Base-by-base conservation (phyloP, 306 rosid species). In the Trifolium dubium region DNA sequence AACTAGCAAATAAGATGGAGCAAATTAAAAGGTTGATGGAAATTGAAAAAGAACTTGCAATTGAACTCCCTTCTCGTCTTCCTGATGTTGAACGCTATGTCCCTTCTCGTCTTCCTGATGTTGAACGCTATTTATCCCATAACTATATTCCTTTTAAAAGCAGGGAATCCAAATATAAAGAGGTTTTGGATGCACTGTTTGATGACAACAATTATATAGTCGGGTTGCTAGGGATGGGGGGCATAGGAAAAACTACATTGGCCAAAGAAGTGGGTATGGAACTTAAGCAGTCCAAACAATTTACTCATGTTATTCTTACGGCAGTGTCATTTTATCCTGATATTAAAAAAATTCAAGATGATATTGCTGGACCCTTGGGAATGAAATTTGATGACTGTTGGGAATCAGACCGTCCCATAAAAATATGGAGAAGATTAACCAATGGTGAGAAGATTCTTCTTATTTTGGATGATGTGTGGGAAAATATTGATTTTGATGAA, bases 381-480 rank as follows among this genome's bases (percentile, higher is more conserved):
- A 34, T 81, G 5, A 0, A 0, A 5, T 5, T n/a, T 0, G 2
- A 64, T 0, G 9, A 18, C 0, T 23, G 4, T 2, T 11, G 0
- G 2, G 73, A 69, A 10, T 34, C 3, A 0, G 74, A 64, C 3
- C 65, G 51, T 2, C 41, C 39, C 0, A 12, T 0, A 31, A 2
- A 0, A 3, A 8, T 80, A 3, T 31, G 72, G 67, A 7, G 1
- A 0, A 68, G 76, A 51, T 60, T 80, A 61, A 55, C 5, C 2
- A 32, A 7, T 15, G 61, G n/a, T 41, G 51, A 53, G 23, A 80
- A 51, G 8, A 40, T 74, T 14, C 80, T 80, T 60, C 0, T 80
- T 5, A 61, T 80, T 39, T 8, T 80, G 0, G 80, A 80, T 74
- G 83, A 80, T 32, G 50, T 60, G 0, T 74, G 80, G 80, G 39